phyloP scores from a whole-genome alignment of 2,329 filamentous ascomycete genomes.

The Aspergillus pseudotamarii region DNA sequence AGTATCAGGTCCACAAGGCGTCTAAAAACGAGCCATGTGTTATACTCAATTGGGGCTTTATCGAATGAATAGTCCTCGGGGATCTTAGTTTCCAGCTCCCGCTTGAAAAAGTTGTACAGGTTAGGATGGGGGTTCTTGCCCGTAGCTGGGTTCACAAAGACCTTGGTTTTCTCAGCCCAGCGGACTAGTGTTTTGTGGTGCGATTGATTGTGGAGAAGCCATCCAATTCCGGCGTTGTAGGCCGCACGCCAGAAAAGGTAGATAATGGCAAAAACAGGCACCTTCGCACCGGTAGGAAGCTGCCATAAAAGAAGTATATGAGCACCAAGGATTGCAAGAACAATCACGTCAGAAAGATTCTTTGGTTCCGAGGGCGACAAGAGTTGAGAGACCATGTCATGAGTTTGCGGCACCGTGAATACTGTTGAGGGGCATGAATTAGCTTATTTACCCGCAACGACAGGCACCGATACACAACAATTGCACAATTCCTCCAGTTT shows the following conservation, averaged over 20 bases:
- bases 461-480: not conserved
- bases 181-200: slow-evolving; percentile 81
- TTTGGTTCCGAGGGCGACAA: slow-evolving; percentile 94
- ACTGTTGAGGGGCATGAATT: slow-evolving; percentile 57
- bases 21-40: slow-evolving; percentile 96
- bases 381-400: slow-evolving; percentile 98
- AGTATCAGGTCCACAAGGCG: slow-evolving; percentile 94
- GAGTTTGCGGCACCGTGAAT: slow-evolving; percentile 91
- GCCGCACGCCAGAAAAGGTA: slow-evolving; percentile 91
- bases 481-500: not conserved
- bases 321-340: slow-evolving; percentile 74
- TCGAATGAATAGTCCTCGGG: slow-evolving; percentile 92
- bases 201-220: slow-evolving; percentile 85
- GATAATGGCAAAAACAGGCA: slow-evolving; percentile 76
- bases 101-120: slow-evolving; percentile 81
- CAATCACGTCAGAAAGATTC: slow-evolving; percentile 82
- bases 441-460: slow-evolving; percentile 15
- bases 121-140: slow-evolving; percentile 80
- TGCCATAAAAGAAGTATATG: slow-evolving; percentile 75
- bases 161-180: slow-evolving; percentile 82
- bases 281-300: slow-evolving; percentile 69
- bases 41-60: slow-evolving; percentile 93
- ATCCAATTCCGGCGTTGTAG: slow-evolving; percentile 94
- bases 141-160: slow-evolving; percentile 83
- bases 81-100: slow-evolving; percentile 92